Base-by-base conservation (phyloP, 2,329 filamentous ascomycete species). In the Venturia effusa region DNA sequence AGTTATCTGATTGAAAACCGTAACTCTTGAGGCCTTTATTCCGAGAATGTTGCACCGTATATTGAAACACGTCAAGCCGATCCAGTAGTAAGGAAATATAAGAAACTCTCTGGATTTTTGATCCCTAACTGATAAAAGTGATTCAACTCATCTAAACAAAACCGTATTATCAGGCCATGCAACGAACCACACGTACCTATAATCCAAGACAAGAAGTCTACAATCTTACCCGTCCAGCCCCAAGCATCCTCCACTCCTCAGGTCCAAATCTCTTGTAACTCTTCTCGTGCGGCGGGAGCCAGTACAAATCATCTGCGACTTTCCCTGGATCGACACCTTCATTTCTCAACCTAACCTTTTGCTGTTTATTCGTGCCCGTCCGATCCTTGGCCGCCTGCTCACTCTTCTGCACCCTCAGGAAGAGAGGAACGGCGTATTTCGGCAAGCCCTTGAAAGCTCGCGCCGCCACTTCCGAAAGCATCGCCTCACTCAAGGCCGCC, bases 331-430 rank as follows among this genome's bases (percentile, higher is more conserved):
- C 83, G 0, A 93, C 89, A 0, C 92, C 91, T 67, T 92, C 83
- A 1, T 80, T 79, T n/a, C 90, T 80, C 67, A 96, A 73, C 0
- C 78, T 75, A 67, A 88, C 84, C 75, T 96, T 96, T 76, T 92
- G 88, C 77, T 95, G 89, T 80, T 96, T 96, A 70, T 91, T 89
- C 59, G 91, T 96, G 0, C 91, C 90, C 4, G 92, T 96, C 0
- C 84, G 81, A 64, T 66, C 59, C 27, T 34, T 57, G 70, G 88
- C 84, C 68, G 84, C 74, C 70, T 88, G 84, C 67, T 84, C 74
- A 34, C 41, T 80, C 32, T 76, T 79, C 8, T 87, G 81, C 6
- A 92, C 75, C 15, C 92, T 81, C 59, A 96, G 72, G 75, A 96
- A 96, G 0, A 94, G 69, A 0, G 92, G 92, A 4, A 87, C 82